These are phyloP conservation scores for Clarireedia monteithiana DNA, from an alignment of 2,329 filamentous ascomycete species.

Conservation along the genomic window DNA sequence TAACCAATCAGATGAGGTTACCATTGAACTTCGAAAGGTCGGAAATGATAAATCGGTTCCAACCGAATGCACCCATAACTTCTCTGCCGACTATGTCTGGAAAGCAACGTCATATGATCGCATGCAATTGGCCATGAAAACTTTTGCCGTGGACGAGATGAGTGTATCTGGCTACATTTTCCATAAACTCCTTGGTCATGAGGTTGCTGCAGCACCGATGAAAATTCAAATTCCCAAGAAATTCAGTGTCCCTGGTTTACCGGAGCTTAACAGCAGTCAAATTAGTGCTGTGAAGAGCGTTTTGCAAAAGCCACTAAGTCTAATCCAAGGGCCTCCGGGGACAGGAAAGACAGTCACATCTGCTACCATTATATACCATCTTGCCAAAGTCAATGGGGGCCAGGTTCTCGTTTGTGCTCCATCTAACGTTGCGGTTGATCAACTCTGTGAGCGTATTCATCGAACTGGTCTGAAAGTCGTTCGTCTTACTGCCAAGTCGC, in stretches of 20 bases:
- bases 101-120: slow-evolving; percentile 98
- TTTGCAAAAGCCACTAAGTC: slow-evolving; percentile 82
- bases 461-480: slow-evolving; percentile 92
- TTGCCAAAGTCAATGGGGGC: slow-evolving; percentile 89
- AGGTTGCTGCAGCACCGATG: slow-evolving; percentile 89
- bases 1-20: slow-evolving; percentile 97
- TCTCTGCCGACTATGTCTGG: slow-evolving; percentile 98
- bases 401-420: slow-evolving; percentile 95
- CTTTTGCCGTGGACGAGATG: slow-evolving; percentile 95
- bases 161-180: slow-evolving; percentile 98
- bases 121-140: slow-evolving; percentile 99
- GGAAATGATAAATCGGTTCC: slow-evolving; percentile 95
- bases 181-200: slow-evolving; percentile 90
- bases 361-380: slow-evolving; percentile 95
- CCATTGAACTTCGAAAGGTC: slow-evolving; percentile 86
- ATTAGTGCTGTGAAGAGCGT: slow-evolving; percentile 95
- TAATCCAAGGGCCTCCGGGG: slow-evolving; percentile 94
- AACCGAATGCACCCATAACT: slow-evolving; percentile 94
- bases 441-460: slow-evolving; percentile 95
- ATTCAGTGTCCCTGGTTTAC: slow-evolving; percentile 88
- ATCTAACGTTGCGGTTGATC: slow-evolving; percentile 96
- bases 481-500: slow-evolving; percentile 95
- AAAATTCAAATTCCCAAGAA: slow-evolving; percentile 95
- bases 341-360: slow-evolving; percentile 99
- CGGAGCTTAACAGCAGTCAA: slow-evolving; percentile 91